A percentile compares a stretch with the other conserved stretches of the same genome.
Evolutionary conservation across 2,329 filamentous ascomycete genomes (phyloP).

Genomic region (Epichloe gansuensis): DNA sequence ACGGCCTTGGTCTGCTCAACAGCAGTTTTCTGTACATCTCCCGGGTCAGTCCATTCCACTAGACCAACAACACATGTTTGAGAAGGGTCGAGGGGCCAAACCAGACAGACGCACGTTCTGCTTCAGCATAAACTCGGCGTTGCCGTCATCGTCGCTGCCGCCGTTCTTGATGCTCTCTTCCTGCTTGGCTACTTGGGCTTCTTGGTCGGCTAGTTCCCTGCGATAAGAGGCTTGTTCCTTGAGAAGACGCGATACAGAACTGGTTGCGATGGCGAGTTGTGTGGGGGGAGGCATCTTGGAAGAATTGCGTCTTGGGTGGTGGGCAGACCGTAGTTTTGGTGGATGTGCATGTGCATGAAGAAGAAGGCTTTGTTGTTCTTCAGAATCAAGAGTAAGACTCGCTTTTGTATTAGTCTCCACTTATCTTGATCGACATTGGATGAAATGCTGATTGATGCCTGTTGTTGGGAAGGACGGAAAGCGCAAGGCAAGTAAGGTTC

Average conservation of each 20-base stretch:
- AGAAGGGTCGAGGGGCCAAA: background rate
- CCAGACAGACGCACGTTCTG: slow-evolving; percentile 56
- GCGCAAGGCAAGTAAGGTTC: too few relatives aligned
- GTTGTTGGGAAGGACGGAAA: background rate
- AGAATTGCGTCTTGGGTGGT: background rate
- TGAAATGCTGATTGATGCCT: slow-evolving; percentile 10
- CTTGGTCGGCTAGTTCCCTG: slow-evolving; percentile 67
- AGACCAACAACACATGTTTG: background rate
- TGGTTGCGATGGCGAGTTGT: slow-evolving; percentile 65
- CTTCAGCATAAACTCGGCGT: slow-evolving; percentile 65
- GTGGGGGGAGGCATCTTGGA: slow-evolving; percentile 60
- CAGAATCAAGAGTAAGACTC: too few relatives aligned
- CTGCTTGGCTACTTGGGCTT: slow-evolving; percentile 56
- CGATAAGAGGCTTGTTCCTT: slow-evolving; percentile 90
- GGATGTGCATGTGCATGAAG: too few relatives aligned
- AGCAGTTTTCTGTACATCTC: slow-evolving; percentile 51
- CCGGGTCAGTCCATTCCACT: background rate
- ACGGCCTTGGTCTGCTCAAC: slow-evolving; percentile 81
- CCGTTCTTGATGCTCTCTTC: slow-evolving; percentile 43
- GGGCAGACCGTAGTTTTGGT: too few relatives aligned
- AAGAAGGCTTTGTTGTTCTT: too few relatives aligned
- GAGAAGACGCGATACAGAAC: slow-evolving; percentile 67
- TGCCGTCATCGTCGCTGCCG: slow-evolving; percentile 48
- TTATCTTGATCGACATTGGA: too few relatives aligned
- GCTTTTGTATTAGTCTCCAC: background rate